Evolutionary conservation across 2,329 filamentous ascomycete species (phyloP).

Genomic region (Pseudogymnoascus sp.): DNA sequence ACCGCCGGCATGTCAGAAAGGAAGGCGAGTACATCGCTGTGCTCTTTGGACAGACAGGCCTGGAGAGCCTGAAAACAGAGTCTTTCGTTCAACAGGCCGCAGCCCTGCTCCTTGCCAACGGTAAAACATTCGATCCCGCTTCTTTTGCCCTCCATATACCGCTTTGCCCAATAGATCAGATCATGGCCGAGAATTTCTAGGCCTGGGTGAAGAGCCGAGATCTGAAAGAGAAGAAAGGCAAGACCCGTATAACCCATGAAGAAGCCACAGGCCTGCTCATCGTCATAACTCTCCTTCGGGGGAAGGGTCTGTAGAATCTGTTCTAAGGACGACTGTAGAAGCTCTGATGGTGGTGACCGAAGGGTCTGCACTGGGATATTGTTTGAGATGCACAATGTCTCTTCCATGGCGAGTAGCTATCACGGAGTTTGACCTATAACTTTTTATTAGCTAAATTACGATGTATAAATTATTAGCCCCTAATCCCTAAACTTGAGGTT

Average conservation of each 20-base stretch:
- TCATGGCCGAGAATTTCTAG: neutral
- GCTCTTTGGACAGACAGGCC: neutral
- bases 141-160: neutral
- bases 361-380: neutral
- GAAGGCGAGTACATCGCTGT: neutral
- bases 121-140: neutral
- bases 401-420: neutral
- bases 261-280: neutral
- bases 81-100: neutral
- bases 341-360: neutral
- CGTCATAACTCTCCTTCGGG: neutral
- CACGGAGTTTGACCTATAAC: neutral
- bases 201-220: neutral
- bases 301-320: neutral
- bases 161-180: neutral
- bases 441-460: neutral
- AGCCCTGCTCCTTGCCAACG: neutral
- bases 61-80: neutral
- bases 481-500: neutral
- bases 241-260: neutral
- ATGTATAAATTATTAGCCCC: neutral
- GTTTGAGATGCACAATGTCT: neutral
- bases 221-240: neutral
- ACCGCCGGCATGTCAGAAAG: neutral
- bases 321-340: neutral